A percentile compares a stretch with the other conserved stretches of the same genome.
Conservation (phyloP, 2,329 filamentous ascomycete genomes). For the Diaporthe citri region DNA sequence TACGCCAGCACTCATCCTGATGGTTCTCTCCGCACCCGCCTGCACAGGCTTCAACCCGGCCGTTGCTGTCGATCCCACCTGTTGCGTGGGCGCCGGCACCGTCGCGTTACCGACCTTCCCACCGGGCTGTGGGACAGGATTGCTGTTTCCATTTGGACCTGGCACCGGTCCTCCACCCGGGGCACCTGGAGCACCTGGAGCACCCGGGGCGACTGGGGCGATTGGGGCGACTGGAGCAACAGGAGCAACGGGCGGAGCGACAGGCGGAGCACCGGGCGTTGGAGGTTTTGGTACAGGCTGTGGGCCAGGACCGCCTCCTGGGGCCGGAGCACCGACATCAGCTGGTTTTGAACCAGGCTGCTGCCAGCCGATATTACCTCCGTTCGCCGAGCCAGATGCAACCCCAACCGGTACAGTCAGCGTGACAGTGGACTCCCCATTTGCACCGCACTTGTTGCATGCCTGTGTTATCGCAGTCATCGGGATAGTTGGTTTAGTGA, state of each 20-base stretch:
- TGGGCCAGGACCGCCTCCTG: not conserved
- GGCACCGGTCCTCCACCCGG: not conserved
- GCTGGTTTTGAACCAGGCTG: constrained; percentile 3
- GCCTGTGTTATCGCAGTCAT: constrained; percentile 48
- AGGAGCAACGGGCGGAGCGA: not conserved
- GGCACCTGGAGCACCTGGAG: not conserved
- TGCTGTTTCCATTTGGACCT: not conserved
- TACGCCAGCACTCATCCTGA: not conserved
- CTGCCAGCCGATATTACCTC: not conserved
- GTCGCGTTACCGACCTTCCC: constrained; percentile 5
- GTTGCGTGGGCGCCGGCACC: constrained; percentile 25
- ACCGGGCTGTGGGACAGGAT: not conserved
- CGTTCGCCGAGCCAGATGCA: constrained; percentile 35
- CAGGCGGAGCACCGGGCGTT: not conserved
- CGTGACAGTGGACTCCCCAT: constrained; percentile 50
- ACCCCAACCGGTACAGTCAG: constrained; percentile 49
- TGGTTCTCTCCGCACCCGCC: constrained; percentile 14
- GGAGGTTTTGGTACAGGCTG: not conserved
- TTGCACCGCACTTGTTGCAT: constrained; percentile 49
- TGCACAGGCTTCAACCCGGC: constrained; percentile 27
- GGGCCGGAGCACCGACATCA: not conserved
- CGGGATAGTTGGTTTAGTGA: constrained; percentile 39
- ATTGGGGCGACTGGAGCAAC: not conserved
- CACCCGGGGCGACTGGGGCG: not conserved
- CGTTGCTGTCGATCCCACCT: not conserved